Evolutionary conservation across 2,329 filamentous ascomycete species (phyloP), one percentile per base, ranked within the genome.

Genomic region (Aspergillus vadensis): DNA sequence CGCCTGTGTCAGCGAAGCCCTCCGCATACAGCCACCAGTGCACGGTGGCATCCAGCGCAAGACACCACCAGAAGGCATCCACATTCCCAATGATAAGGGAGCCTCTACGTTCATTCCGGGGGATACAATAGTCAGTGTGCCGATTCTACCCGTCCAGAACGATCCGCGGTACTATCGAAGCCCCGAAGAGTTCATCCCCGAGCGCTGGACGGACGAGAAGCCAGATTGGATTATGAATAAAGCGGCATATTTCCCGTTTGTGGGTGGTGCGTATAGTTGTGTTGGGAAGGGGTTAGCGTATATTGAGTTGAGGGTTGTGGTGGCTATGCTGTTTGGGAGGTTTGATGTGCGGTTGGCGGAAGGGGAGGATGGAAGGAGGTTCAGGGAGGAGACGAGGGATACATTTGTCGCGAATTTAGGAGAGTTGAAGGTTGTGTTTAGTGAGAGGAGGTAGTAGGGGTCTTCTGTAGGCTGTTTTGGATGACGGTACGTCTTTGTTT

Each of bases 1-100:
- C 19, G 51, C 21, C 36, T 53, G 51, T 19, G 39, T 53, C 32
- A 53, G 12, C 39, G 51, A 53, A 53, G 32, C 51, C 7, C 51
- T 53, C 7, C 51, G 51, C 15, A 23, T 53, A 3, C 32, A 25
- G 6, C 51, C 51, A 21, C 36, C 51, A 7, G 51, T 53, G 2
- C 51, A 23, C 3, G 21, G 51, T 9, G 51, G 23, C 2, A 41
- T 53, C 21, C 51, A 32, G 10, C 51, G 51, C 5, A 36, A 38
- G 4, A 53, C 51, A 0, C 51, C 51, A 21, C 21, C 23, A 8
- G 51, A 53, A 21, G 51, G 51, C 2, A 53, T 53, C 8, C 36
- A 53, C 14, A 12, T 53, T 1, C 36, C 51, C 36, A 25, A 12
- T 2, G 32, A 19, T 4, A 39, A 14, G 10, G 6, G 19, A 1